Percentiles rank a stretch among this genome's conserved stretches.
Evolutionary conservation across 2,329 filamentous ascomycete genomes (phyloP).

Genomic region (Colletotrichum graminicola): DNA sequence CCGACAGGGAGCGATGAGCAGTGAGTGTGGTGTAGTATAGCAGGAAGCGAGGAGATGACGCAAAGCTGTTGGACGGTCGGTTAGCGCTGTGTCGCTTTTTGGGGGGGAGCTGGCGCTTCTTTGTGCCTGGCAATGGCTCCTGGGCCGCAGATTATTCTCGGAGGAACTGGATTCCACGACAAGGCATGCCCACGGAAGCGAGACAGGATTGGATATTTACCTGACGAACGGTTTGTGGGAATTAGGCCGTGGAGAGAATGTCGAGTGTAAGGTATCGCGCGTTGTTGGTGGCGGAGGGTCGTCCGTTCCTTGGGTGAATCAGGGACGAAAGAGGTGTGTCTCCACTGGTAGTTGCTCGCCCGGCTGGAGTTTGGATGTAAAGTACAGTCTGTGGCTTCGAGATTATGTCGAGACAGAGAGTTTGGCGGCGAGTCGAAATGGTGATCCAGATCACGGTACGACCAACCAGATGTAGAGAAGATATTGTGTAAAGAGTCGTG

Average conservation of each 20-base stretch:
- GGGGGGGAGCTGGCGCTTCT: constrained; percentile 7
- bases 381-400: neutral
- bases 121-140: constrained; percentile 9
- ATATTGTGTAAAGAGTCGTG: constrained; percentile 2
- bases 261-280: constrained; percentile 17
- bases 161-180: constrained; percentile 10
- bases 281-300: constrained; percentile 26
- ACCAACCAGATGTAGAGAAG: neutral
- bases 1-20: constrained; percentile 22
- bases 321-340: constrained; percentile 20
- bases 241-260: constrained; percentile 1
- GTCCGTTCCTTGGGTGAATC: constrained; percentile 37
- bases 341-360: constrained; percentile 17
- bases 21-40: constrained; percentile 1
- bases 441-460: constrained; percentile 34
- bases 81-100: constrained; percentile 37
- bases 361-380: constrained; percentile 14
- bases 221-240: neutral
- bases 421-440: constrained; percentile 9
- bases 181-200: constrained; percentile 6
- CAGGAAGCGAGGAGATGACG: constrained; percentile 23
- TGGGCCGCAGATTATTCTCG: neutral
- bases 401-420: constrained; percentile 26
- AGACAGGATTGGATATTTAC: constrained; percentile 10
- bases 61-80: constrained; percentile 35